Evolutionary conservation across 2,329 filamentous ascomycete species (phyloP), one percentile per base, ranked within the genome.

Genomic region (Penicillium sp.): DNA sequence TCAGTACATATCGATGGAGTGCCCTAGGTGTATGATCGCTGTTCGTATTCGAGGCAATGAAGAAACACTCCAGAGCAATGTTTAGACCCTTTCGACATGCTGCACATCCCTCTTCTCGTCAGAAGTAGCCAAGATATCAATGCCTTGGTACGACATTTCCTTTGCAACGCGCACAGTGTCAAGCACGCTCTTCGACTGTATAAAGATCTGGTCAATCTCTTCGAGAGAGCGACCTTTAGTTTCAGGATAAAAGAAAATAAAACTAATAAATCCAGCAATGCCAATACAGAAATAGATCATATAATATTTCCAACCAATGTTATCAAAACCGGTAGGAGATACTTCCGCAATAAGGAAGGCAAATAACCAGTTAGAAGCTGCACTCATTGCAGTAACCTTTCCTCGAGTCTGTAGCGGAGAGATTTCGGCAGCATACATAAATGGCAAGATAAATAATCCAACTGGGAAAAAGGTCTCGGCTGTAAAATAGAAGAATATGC

Each of bases 321-420:
- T 83, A 47, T 74, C 69, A 69, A 85, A 82, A 0, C 75, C 81
- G 0, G 80, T 77, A 3, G 82, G 83, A 2, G 81, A 77, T 67
- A 82, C 84, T 47, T 83, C 73, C 26, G 80, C 81, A 8, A 84
- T 72, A 0, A 81, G 81, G 64, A 83, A 83, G 68, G 83, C 84
- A 74, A 83, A 82, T 3, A 81, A 63, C 76, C 76, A 77, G 62
- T 83, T 83, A 16, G 77, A 75, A 14, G 81, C 73, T 2, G 81
- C 79, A 0, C 82, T 76, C 47, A 85, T 61, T 5, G 53, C 53
- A n/a, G 53, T 28, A 7, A 56, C 47, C 47, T 56, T 50, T 24
- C 18, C 18, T 33, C 53, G 24, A 20, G 30, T 45, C 3, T 35
- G 24, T 9, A 50, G 47, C 12, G 53, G 47, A 8, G 47, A 35